Percentiles rank a stretch among this genome's conserved stretches.
Evolutionary conservation across 2,329 filamentous ascomycete species (phyloP).

Genomic region (Chalara sp.): DNA sequence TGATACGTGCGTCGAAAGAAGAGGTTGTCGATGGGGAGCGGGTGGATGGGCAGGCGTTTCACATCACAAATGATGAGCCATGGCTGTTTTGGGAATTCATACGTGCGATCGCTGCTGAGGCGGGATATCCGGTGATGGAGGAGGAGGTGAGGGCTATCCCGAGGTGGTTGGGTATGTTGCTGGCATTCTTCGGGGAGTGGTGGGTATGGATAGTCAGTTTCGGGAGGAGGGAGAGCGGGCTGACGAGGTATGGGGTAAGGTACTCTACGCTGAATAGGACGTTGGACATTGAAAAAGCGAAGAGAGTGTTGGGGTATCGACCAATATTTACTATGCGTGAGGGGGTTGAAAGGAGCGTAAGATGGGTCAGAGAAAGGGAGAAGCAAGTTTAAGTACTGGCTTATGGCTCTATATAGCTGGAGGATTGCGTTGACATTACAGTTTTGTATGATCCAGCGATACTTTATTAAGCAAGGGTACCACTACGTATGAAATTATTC

Average conservation of each 20-base stretch:
- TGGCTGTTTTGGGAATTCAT: conserved; percentile 85
- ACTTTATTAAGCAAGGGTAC: too few species aligned
- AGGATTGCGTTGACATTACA: too few species aligned
- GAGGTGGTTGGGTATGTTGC: background rate
- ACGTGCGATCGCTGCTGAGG: conserved; percentile 62
- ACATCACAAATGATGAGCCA: conserved; percentile 80
- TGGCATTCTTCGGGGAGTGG: conserved; percentile 5
- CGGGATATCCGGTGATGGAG: conserved; percentile 30
- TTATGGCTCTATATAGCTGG: background rate
- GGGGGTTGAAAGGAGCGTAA: conserved; percentile 16
- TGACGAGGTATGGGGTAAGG: conserved; percentile 2
- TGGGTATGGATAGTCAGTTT: conserved; percentile 2
- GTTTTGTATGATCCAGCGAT: too few species aligned
- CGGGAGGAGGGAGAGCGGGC: background rate
- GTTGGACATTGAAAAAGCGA: conserved; percentile 24
- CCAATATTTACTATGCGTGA: conserved; percentile 39
- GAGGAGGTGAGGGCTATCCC: conserved; percentile 5
- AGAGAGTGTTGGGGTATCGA: conserved; percentile 35
- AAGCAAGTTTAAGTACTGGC: background rate
- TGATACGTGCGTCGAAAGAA: background rate
- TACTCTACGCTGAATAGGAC: conserved; percentile 5
- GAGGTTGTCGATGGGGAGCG: background rate
- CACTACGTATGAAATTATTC: too few species aligned
- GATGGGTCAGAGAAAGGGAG: background rate
- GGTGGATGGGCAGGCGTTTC: conserved; percentile 77